Base-by-base conservation (phyloP, 257 asterid genomes). In the Gentiana dahurica region DNA sequence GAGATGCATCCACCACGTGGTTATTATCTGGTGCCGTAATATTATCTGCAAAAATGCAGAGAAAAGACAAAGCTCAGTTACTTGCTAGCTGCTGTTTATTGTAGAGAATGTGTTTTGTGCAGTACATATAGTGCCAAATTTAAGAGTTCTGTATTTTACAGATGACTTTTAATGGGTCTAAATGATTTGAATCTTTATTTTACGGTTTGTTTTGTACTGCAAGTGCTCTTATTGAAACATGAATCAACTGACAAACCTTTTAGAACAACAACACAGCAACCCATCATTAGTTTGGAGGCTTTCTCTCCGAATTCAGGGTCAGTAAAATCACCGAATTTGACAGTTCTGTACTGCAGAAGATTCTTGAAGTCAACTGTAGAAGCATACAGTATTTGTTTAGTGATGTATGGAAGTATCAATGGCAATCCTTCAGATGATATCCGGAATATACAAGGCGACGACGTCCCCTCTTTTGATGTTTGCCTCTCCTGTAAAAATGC, bases 381-480 rank as follows among this genome's bases (percentile, higher is more conserved):
- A 58, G 97, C 95, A 64, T 72, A 68, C 57, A 87, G 15, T 51
- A 91, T 88, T 61, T 91, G 98, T 67, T 87, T 91, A 6, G 93
- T 81, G 15, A 87, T 62, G 64, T 87, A 81, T 10, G 97, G 94
- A 58, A 91, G 86, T 65, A 91, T 67, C 77, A 91, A 59, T 0
- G 98, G 98, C 76, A 91, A 68, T 73, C 98, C 98, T 83, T 91
- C 98, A 34, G 98, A 91, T 33, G 98, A 87, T 73, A 91, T 87
- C 62, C 98, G 81, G 79, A 91, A 91, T 56, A 75, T 24, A 74
- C 98, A 91, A 5, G 79, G 79, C 34, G 98, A 69, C 10, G 84
- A 55, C 44, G 77, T 9, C 61, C 97, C 95, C 61, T 91, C 98
- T 72, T 75, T 87, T n/a, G 95, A 81, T 33, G 93, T 61, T 65